Base-by-base conservation (phyloP, 2,329 filamentous ascomycete species). In the Camillea tinctor region DNA sequence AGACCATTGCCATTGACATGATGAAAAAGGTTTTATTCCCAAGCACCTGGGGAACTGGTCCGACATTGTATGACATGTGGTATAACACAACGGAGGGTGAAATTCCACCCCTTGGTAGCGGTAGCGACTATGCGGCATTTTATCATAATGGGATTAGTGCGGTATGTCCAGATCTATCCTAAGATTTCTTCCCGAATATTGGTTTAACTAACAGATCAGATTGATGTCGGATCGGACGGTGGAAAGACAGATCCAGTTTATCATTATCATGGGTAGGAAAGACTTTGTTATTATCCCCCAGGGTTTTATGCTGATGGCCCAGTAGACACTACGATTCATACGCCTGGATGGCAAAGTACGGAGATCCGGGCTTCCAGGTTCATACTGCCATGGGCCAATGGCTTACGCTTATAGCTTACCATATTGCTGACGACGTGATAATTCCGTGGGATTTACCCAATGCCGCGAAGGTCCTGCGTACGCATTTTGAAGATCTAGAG, bases 341-440 rank as follows among this genome's bases (percentile, higher is more conserved):
- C 61, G 75, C 79, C 60, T 84, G 81, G 81, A 83, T 84, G 80
- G 65, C 70, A 0, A 78, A 73, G 0, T 83, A 77, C 59, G 81
- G 80, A 4, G 81, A 84, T 64, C 80, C 80, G 0, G 80, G 77
- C 2, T 84, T 82, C 67, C 69, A 74, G 52, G 75, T 77, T 1
- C 81, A 84, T 64, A 75, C 76, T 7, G 79, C 77, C 2, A 80
- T 84, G 64, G 80, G 79, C 5, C 79, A 82, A 23, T 59, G 58
- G 58, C 50, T 59, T 11, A 59, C 58, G 2, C 58, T 59, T 3
- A 52, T 59, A 21, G 54, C 58, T 5, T 59, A 59, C 53, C 58
- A 59, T 36, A 59, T 59, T 54, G 53, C 58, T 30, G 40, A 48
- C 50, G 58, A 59, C 58, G 0, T 44, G 3, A n/a, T 59, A 20